A percentile compares a stretch with the other conserved stretches of the same genome.
phyloP scores from a whole-genome alignment of 768 basidiomycete genomes.

The Lentinula sp. region DNA sequence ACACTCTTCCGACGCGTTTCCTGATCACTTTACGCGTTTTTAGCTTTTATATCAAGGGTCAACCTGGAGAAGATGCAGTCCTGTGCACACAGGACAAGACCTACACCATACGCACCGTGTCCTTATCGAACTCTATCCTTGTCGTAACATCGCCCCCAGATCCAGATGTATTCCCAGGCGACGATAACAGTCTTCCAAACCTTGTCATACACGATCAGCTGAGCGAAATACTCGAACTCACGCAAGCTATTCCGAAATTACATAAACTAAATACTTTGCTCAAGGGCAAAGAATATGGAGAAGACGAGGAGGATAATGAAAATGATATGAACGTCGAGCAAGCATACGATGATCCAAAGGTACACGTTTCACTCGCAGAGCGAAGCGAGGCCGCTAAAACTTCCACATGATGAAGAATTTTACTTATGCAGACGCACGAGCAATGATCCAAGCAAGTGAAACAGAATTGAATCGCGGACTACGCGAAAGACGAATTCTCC shows the following conservation, averaged over 20 bases:
- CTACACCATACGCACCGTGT: constrained; percentile 79
- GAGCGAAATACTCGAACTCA: constrained; percentile 79
- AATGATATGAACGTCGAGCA: constrained; percentile 19
- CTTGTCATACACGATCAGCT: constrained; percentile 76
- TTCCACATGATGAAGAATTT: constrained; percentile 13
- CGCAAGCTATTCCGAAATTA: constrained; percentile 70
- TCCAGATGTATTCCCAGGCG: constrained; percentile 20
- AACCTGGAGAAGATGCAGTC: constrained; percentile 79
- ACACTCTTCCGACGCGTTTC: constrained; percentile 8
- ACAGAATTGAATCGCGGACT: constrained; percentile 62
- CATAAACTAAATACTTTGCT: constrained; percentile 60
- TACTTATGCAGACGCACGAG: constrained; percentile 57
- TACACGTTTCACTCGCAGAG: neutral
- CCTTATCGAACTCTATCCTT: constrained; percentile 81
- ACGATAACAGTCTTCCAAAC: constrained; percentile 15
- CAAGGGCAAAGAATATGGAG: constrained; percentile 65
- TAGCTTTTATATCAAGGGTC: constrained; percentile 78
- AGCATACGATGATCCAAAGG: constrained; percentile 13
- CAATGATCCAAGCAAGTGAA: constrained; percentile 79
- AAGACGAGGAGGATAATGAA: constrained; percentile 45
- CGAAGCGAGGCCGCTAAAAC: neutral
- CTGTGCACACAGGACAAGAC: constrained; percentile 80
- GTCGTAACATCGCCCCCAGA: constrained; percentile 51
- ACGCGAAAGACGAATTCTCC: constrained; percentile 62
- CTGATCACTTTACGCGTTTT: constrained; percentile 9